A percentile compares a stretch with the other conserved stretches of the same genome.
phyloP scores from a whole-genome alignment of 495 filamentous ascomycete species.

The Rhypophila decipiens region DNA sequence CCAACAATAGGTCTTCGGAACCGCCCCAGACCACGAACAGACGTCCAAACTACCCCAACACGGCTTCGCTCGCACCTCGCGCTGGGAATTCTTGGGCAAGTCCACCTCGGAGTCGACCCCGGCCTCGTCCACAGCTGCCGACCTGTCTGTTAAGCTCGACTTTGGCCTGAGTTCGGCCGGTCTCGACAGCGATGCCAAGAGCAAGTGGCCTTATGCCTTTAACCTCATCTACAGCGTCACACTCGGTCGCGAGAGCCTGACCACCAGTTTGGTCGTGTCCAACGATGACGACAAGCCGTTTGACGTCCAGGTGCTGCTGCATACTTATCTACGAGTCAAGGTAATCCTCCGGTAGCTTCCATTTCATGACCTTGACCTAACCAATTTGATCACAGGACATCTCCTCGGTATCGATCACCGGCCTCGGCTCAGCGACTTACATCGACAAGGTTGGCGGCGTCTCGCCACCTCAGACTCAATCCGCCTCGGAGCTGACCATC shows the following conservation, averaged over 20 bases:
- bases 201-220: conserved; percentile 77
- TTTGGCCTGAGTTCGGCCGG: conserved; percentile 73
- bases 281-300: conserved; percentile 77
- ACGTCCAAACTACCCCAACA: conserved; percentile 80
- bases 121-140: conserved; percentile 32
- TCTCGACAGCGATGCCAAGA: conserved; percentile 55
- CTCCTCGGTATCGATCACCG: conserved; percentile 56
- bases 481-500: conserved; percentile 46
- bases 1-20: conserved; percentile 72
- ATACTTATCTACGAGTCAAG: conserved; percentile 78
- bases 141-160: conserved; percentile 78
- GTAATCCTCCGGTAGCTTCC: too few relatives aligned
- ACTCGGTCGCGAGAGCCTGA: conserved; percentile 63
- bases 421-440: conserved; percentile 68
- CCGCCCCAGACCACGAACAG: conserved; percentile 62
- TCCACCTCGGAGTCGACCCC: conserved; percentile 46
- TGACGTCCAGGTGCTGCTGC: conserved; percentile 87
- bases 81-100: conserved; percentile 75
- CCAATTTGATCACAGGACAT: conserved; percentile 63
- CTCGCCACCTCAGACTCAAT: conserved; percentile 50
- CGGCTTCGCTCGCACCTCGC: conserved; percentile 85
- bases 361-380: too few relatives aligned
- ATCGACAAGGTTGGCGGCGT: conserved; percentile 71
- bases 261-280: conserved; percentile 77
- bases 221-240: conserved; percentile 89